Conservation (phyloP, 768 basidiomycete genomes). For the Boletus fagicola region DNA sequence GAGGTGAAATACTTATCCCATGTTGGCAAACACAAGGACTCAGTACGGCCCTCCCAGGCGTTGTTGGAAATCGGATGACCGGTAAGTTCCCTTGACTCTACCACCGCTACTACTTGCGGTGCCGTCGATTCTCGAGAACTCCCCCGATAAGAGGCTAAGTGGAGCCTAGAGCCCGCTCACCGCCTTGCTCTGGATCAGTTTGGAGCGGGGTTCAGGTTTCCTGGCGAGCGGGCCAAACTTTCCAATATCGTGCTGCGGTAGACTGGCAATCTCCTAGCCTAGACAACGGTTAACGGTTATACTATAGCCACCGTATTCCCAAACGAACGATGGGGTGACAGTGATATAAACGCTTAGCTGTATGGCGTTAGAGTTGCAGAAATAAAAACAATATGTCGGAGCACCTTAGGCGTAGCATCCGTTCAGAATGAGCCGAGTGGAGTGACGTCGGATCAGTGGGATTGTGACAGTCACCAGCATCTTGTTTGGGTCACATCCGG, state of each 20-base stretch:
- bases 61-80: background rate
- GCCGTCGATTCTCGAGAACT: background rate
- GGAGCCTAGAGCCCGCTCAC: background rate
- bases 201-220: conserved; percentile 8
- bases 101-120: background rate
- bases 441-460: background rate
- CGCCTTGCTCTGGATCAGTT: conserved; percentile 4
- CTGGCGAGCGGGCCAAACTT: conserved; percentile 3
- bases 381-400: background rate
- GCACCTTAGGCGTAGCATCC: too few relatives aligned
- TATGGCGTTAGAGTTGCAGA: background rate
- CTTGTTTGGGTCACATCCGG: background rate
- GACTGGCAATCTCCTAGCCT: conserved; percentile 9
- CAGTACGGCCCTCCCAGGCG: background rate
- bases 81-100: too few relatives aligned
- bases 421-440: background rate
- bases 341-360: conserved; percentile 4
- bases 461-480: background rate
- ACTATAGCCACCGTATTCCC: background rate
- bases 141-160: background rate
- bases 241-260: conserved; percentile 10
- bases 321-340: conserved; percentile 6
- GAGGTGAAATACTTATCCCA: background rate
- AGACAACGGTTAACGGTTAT: background rate
- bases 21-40: background rate